Evolutionary conservation across 2,329 filamentous ascomycete species (phyloP).

Genomic region (Fusarium dlaminii): DNA sequence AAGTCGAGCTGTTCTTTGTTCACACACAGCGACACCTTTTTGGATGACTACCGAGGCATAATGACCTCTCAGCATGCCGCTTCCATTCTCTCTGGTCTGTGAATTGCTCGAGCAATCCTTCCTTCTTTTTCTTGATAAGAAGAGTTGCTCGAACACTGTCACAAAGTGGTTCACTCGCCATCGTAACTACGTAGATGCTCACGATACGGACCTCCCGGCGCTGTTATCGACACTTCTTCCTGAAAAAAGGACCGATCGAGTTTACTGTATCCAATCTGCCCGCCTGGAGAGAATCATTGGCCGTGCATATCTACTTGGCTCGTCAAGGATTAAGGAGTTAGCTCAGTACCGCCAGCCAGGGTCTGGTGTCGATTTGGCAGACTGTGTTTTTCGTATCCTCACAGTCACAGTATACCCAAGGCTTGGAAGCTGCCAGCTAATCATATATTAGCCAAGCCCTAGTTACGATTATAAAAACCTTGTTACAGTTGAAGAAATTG

Average conservation of each 20-base stretch:
- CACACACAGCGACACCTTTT: neutral
- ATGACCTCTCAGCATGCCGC: constrained; percentile 60
- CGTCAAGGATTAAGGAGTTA: constrained; percentile 69
- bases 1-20: neutral
- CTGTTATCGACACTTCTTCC: constrained; percentile 81
- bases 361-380: constrained; percentile 71
- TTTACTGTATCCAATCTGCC: constrained; percentile 74
- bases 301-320: constrained; percentile 71
- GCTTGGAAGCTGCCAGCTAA: neutral
- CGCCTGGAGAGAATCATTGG: constrained; percentile 74
- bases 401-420: constrained; percentile 57
- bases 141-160: constrained; percentile 53
- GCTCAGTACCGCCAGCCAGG: constrained; percentile 68
- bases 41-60: neutral
- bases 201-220: constrained; percentile 67
- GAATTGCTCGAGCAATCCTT: constrained; percentile 77
- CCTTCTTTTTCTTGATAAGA: constrained; percentile 47
- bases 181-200: constrained; percentile 63
- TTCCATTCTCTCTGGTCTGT: constrained; percentile 77
- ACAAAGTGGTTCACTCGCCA: constrained; percentile 76
- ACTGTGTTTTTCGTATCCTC: constrained; percentile 74
- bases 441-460: constrained; percentile 56
- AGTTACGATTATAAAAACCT: constrained; percentile 41
- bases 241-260: constrained; percentile 78
- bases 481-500: constrained; percentile 78